Evolutionary conservation across 768 basidiomycete species (phyloP).

Genomic region (Coprinellus aureogranulatus): DNA sequence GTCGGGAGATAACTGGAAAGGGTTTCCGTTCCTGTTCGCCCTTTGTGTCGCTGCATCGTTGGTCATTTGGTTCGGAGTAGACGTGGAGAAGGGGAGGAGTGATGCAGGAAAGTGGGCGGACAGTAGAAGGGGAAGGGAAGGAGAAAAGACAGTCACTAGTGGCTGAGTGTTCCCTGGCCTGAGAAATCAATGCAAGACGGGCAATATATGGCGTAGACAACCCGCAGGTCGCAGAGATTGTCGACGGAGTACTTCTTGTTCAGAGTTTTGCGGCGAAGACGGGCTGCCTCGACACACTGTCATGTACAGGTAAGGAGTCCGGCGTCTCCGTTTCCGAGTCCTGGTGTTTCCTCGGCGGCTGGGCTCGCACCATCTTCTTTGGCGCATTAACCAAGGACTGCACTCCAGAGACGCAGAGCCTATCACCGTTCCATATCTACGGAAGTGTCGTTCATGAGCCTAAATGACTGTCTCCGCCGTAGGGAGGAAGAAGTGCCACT

Average conservation of each 20-base stretch:
- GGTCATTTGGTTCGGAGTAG: slow-evolving; percentile 75
- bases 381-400: slow-evolving; percentile 39
- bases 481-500: slow-evolving; percentile 8
- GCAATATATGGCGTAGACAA: too few relatives aligned
- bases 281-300: too few relatives aligned
- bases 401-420: slow-evolving; percentile 43
- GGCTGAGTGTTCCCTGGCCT: too few relatives aligned
- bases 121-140: slow-evolving; percentile 12
- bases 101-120: slow-evolving; percentile 62
- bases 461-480: background rate
- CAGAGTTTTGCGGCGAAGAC: too few relatives aligned
- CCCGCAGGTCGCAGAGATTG: too few relatives aligned
- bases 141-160: too few relatives aligned
- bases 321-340: too few relatives aligned
- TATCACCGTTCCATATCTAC: slow-evolving; percentile 41
- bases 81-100: slow-evolving; percentile 58
- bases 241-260: too few relatives aligned
- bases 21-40: slow-evolving; percentile 81
- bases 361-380: slow-evolving; percentile 2
- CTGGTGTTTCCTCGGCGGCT: too few relatives aligned
- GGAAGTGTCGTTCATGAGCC: too few relatives aligned
- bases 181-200: too few relatives aligned
- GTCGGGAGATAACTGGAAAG: slow-evolving; percentile 74
- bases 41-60: slow-evolving; percentile 63
- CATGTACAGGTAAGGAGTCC: too few relatives aligned